Percentiles rank a stretch among this genome's conserved stretches.
These are phyloP conservation scores for Fusarium sp. DNA, from an alignment of 2,329 filamentous ascomycete species.

Conservation along the genomic window DNA sequence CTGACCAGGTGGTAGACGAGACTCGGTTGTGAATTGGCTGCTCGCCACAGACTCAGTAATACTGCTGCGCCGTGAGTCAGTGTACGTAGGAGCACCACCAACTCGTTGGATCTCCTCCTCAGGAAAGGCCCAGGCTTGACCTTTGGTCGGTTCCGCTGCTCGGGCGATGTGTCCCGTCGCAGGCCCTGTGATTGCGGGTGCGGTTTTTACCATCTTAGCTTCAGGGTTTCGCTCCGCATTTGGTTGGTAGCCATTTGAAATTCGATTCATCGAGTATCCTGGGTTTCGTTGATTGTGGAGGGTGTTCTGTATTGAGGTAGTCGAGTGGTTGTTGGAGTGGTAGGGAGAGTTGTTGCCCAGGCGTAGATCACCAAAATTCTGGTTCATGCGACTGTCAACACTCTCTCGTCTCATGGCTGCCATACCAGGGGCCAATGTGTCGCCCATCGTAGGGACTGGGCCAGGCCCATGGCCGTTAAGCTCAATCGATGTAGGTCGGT, in stretches of 20 bases:
- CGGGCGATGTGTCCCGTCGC: slow-evolving; percentile 74
- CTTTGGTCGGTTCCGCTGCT: slow-evolving; percentile 83
- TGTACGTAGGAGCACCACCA: slow-evolving; percentile 62
- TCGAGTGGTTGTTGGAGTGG: slow-evolving; percentile 81
- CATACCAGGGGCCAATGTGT: slow-evolving; percentile 58
- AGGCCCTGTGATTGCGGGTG: slow-evolving; percentile 81
- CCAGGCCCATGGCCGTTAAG: slow-evolving; percentile 41
- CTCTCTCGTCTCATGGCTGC: slow-evolving; percentile 75
- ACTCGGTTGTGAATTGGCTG: slow-evolving; percentile 83
- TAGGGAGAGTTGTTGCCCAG: slow-evolving; percentile 77
- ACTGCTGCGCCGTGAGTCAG: slow-evolving; percentile 79
- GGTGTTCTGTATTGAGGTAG: slow-evolving; percentile 79
- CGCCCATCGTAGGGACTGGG: slow-evolving; percentile 50
- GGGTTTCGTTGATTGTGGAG: slow-evolving; percentile 76
- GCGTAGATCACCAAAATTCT: slow-evolving; percentile 76
- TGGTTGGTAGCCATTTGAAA: slow-evolving; percentile 75
- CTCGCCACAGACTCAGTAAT: slow-evolving; percentile 83
- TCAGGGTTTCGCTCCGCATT: slow-evolving; percentile 70
- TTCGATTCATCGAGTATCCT: slow-evolving; percentile 68
- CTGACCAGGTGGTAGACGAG: slow-evolving; percentile 78
- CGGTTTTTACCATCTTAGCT: slow-evolving; percentile 70
- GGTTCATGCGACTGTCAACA: slow-evolving; percentile 83
- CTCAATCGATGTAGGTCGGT: slow-evolving; percentile 57
- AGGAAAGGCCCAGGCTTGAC: slow-evolving; percentile 86
- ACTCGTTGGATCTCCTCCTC: slow-evolving; percentile 74